Percentiles rank a stretch among this genome's conserved stretches.
phyloP scores from a whole-genome alignment of 768 basidiomycete genomes.

The Hygrophoropsis aurantiaca region DNA sequence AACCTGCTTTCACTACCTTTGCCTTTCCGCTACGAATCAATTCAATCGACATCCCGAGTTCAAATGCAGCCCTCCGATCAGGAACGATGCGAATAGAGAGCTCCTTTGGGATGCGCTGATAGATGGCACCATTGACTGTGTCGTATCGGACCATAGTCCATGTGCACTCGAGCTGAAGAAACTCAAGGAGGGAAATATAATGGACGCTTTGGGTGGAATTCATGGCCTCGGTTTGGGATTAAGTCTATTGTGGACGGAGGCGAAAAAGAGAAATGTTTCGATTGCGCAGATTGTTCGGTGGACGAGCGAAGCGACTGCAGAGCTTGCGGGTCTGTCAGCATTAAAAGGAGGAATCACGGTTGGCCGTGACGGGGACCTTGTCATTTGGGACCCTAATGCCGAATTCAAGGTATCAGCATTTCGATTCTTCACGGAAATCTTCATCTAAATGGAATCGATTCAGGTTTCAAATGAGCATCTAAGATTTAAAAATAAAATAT shows the following conservation, averaged over 20 bases:
- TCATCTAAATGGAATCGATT: conserved; percentile 3
- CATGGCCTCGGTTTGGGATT: conserved; percentile 88
- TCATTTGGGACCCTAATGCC: conserved; percentile 74
- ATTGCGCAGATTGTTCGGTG: conserved; percentile 71
- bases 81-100: conserved; percentile 70
- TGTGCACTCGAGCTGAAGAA: conserved; percentile 83
- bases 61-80: conserved; percentile 96
- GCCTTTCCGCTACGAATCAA: conserved; percentile 69
- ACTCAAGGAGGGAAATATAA: conserved; percentile 73
- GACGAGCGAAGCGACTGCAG: conserved; percentile 72
- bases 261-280: conserved; percentile 47
- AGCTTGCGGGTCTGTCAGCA: conserved; percentile 70
- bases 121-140: conserved; percentile 84
- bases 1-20: conserved; percentile 97
- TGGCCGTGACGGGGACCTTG: conserved; percentile 84
- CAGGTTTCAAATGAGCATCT: conserved; percentile 75
- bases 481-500: conserved; percentile 92
- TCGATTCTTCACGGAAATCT: too few species aligned
- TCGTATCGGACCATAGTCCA: conserved; percentile 96
- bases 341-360: conserved; percentile 71
- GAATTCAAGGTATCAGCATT: conserved; percentile 37
- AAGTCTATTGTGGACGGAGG: conserved; percentile 87
- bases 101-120: conserved; percentile 78
- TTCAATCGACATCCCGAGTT: conserved; percentile 80
- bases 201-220: conserved; percentile 95